Conservation (phyloP, 2,329 filamentous ascomycete species). For the Talaromyces rugulosus region DNA sequence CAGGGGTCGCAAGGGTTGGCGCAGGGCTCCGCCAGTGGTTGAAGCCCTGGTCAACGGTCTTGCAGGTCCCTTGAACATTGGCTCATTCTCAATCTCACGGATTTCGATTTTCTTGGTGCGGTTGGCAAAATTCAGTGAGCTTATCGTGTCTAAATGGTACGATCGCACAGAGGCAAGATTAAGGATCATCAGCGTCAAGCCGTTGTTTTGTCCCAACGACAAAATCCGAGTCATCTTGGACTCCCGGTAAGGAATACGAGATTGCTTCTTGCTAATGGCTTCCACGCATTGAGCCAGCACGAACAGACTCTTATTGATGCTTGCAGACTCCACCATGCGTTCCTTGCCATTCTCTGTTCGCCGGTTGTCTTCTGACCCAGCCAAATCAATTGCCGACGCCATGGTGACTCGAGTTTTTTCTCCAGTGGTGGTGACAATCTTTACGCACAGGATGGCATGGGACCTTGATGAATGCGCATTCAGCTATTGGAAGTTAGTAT, state of each 20-base stretch:
- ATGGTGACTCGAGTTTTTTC: conserved; percentile 70
- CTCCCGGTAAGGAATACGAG: conserved; percentile 84
- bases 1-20: conserved; percentile 76
- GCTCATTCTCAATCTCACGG: conserved; percentile 91
- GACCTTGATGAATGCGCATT: conserved; percentile 88
- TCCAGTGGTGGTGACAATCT: conserved; percentile 71
- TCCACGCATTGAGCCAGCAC: conserved; percentile 94
- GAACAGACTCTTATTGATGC: conserved; percentile 96
- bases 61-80: conserved; percentile 74
- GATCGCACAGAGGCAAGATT: conserved; percentile 88
- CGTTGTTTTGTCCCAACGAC: conserved; percentile 88
- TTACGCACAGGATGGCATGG: conserved; percentile 87
- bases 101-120: conserved; percentile 95
- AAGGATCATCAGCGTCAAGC: conserved; percentile 92
- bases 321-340: conserved; percentile 86
- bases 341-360: conserved; percentile 92
- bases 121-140: conserved; percentile 91
- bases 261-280: conserved; percentile 73
- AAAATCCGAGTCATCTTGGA: conserved; percentile 97
- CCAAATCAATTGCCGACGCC: conserved; percentile 89
- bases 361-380: conserved; percentile 92
- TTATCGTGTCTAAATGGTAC: conserved; percentile 90
- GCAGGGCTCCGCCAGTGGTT: conserved; percentile 44
- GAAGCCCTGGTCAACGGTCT: conserved; percentile 45
- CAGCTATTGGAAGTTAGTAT: conserved; percentile 47